Conservation (phyloP, 2,329 filamentous ascomycete species). For the Xylariaceae sp. region DNA sequence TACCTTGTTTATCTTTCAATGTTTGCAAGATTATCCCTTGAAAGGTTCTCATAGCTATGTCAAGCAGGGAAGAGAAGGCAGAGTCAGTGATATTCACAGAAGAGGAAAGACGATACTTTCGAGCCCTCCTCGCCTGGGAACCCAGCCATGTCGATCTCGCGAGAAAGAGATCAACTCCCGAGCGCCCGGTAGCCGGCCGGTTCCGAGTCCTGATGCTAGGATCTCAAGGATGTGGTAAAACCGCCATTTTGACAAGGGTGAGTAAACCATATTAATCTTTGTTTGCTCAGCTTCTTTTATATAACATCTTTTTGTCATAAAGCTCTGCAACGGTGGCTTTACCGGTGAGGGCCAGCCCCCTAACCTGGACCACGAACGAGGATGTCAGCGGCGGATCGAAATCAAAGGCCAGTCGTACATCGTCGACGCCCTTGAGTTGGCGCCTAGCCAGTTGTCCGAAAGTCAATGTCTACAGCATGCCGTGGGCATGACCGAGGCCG, state of each 20-base stretch:
- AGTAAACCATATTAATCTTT: background rate
- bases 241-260: constrained; percentile 36
- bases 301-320: background rate
- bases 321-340: constrained; percentile 34
- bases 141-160: constrained; percentile 27
- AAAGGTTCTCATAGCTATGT: constrained; percentile 1
- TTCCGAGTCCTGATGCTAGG: constrained; percentile 38
- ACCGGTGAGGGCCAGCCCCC: constrained; percentile 21
- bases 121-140: constrained; percentile 37
- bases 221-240: constrained; percentile 38
- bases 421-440: constrained; percentile 36
- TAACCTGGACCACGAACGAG: constrained; percentile 28
- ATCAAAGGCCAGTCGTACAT: constrained; percentile 32
- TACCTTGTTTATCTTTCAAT: background rate
- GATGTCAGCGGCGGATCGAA: constrained; percentile 32
- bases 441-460: constrained; percentile 30
- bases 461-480: constrained; percentile 35
- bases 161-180: constrained; percentile 10
- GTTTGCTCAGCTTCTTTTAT: background rate
- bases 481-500: constrained; percentile 37
- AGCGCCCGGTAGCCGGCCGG: constrained; percentile 30
- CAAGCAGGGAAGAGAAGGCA: constrained; percentile 11
- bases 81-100: constrained; percentile 33
- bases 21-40: background rate
- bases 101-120: constrained; percentile 38